A percentile compares a stretch with the other conserved stretches of the same genome.
These are phyloP conservation scores for Patellifolia procumbens DNA, from an alignment of 179 eudicot species.

Conservation along the genomic window DNA sequence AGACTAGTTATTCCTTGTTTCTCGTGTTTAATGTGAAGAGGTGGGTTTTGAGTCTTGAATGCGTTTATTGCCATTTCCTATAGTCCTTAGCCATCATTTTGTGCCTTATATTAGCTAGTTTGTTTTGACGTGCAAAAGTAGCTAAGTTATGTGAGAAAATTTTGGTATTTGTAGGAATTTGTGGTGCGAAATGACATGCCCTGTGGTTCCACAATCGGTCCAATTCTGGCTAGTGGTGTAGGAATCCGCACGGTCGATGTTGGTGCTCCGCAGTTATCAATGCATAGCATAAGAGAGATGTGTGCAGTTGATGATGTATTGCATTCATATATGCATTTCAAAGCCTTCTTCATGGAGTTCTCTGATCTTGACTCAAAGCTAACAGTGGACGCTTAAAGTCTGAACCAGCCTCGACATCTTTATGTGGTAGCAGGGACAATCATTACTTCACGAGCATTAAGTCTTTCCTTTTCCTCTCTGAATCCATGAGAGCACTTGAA, in stretches of 20 bases:
- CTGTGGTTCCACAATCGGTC: constrained; percentile 97
- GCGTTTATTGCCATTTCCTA: background rate
- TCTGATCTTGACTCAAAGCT: constrained; percentile 69
- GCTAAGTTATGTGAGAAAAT: background rate
- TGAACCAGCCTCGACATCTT: background rate
- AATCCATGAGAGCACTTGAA: background rate
- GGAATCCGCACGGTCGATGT: constrained; percentile 95
- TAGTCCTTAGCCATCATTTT: background rate
- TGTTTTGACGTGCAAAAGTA: background rate
- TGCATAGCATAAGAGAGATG: constrained; percentile 99
- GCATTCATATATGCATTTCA: constrained; percentile 81
- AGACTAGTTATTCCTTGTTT: background rate
- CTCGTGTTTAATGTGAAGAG: background rate
- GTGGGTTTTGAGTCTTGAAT: background rate
- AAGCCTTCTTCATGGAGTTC: constrained; percentile 72
- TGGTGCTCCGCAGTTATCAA: constrained; percentile 92
- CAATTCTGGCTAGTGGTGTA: constrained; percentile 92
- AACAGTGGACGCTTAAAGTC: constrained; percentile 46
- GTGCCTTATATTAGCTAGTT: background rate
- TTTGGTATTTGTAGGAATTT: constrained; percentile 60
- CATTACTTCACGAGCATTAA: background rate
- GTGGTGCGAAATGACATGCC: constrained; percentile 92
- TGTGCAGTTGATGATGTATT: constrained; percentile 91
- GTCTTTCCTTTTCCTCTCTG: background rate
- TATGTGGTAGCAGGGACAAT: background rate